These are phyloP conservation scores for Dendrobium officinale DNA, from an alignment of 106 monocot species.

Conservation along the genomic window DNA sequence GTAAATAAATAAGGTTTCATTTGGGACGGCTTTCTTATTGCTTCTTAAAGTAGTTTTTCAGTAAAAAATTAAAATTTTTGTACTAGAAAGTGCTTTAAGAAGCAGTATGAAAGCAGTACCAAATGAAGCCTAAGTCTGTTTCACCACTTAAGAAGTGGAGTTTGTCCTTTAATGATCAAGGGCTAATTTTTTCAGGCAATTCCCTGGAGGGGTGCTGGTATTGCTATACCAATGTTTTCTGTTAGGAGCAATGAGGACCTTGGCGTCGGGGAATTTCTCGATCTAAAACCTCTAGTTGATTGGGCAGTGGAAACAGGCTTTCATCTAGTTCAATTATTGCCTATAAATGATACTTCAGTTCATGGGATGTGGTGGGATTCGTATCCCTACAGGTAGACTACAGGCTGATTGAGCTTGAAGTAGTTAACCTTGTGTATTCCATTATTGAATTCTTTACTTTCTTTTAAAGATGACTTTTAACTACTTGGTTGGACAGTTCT, in stretches of 20 bases:
- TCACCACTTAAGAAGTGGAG: neutral
- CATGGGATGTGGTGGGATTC: slow-evolving; percentile 97
- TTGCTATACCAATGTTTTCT: slow-evolving; percentile 91
- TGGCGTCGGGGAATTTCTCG: slow-evolving; percentile 91
- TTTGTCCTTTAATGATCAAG: neutral
- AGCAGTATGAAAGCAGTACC: too few relatives aligned
- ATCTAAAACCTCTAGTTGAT: slow-evolving; percentile 84
- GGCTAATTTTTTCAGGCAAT: slow-evolving; percentile 30
- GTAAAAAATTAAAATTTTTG: too few relatives aligned
- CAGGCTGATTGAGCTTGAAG: neutral
- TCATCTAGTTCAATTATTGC: slow-evolving; percentile 90
- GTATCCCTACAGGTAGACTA: slow-evolving; percentile 82
- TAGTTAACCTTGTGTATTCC: neutral
- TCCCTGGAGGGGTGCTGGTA: slow-evolving; percentile 91
- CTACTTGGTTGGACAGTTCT: slow-evolving; percentile 54
- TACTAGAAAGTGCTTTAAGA: too few relatives aligned
- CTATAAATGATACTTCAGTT: slow-evolving; percentile 92
- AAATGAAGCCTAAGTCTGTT: neutral
- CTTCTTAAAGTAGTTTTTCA: too few relatives aligned
- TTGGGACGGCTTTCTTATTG: too few relatives aligned
- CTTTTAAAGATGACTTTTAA: neutral
- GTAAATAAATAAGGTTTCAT: slow-evolving; percentile 24
- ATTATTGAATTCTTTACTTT: neutral
- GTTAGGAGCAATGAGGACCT: slow-evolving; percentile 65
- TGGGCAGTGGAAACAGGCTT: slow-evolving; percentile 85